Base-by-base conservation (phyloP, 768 basidiomycete genomes). In the Tremella mesenterica region DNA sequence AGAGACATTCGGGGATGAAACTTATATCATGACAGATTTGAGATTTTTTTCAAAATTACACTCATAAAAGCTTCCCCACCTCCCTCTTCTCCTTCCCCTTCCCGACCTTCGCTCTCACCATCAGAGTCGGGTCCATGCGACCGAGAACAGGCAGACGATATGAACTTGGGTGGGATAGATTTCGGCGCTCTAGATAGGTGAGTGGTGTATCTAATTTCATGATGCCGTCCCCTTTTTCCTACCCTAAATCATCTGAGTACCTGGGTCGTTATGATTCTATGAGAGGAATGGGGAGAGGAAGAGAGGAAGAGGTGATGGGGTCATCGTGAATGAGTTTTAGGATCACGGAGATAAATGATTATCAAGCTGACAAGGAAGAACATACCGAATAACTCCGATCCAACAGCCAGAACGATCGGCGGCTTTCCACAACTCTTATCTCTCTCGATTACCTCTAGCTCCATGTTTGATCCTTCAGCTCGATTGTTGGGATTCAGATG, bases 381-480 rank as follows among this genome's bases (percentile, higher is more conserved):
- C 81, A 0, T 93, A 91, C 70, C 81, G 84, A 44, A 82, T 95
- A 16, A 83, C 86, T 67, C 81, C 92, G 54, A 79, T 90, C 25
- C 90, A 95, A 64, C 84, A 91, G 55, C 90, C 90, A 9, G 78
- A 81, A 58, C 79, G 80, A 56, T 83, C 86, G 25, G 88, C 90
- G 34, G 87, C 87, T 70, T 90, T 88, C 73, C 84, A 85, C 44
- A 75, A 79, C 46, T 80, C 80, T 20, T 82, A 78, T 52, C 77
- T 90, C 48, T 88, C 86, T 54, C 84, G 87, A 44, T 75, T 90
- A 48, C 86, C 90, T 16, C 77, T 93, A 52, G 83, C 86, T 9
- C 90, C 90, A 36, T 86, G 90, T 6, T 78, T 87, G 26, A 81
- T 95, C 54, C 85, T 84, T 14, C 85, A 84, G 63, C 79, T 95